Evolutionary conservation across 139 green algal genomes (phyloP).

Genomic region (Volvox reticuliferus): DNA sequence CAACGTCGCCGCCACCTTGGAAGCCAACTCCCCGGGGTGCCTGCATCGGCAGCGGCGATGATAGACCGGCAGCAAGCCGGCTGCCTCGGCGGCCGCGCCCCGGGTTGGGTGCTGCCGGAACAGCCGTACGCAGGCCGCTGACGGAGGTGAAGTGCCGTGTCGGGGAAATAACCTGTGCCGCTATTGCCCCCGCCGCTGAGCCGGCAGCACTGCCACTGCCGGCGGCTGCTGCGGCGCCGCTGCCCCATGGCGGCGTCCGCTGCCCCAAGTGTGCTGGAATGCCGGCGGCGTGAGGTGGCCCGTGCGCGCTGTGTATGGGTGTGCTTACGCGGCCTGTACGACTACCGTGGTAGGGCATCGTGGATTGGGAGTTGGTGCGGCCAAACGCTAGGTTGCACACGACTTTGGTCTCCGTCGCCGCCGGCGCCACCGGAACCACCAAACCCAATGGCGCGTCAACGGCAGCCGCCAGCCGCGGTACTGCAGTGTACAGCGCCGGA

Average conservation of each 20-base stretch:
- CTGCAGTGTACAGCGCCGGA: neutral
- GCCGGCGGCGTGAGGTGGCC: neutral
- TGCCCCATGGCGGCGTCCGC: neutral
- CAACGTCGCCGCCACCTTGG: neutral
- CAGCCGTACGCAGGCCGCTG: slow-evolving; percentile 8
- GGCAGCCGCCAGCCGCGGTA: neutral
- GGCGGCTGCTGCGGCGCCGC: neutral
- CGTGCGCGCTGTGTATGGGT: neutral
- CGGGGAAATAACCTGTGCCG: neutral
- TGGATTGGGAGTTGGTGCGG: neutral
- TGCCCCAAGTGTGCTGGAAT: neutral
- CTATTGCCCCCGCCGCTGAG: neutral
- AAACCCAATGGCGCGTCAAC: neutral
- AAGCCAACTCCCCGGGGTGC: neutral
- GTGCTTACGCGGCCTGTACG: neutral
- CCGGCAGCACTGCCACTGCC: neutral
- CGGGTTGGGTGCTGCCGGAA: neutral
- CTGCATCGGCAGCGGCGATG: neutral
- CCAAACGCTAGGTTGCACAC: neutral
- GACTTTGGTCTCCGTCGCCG: neutral
- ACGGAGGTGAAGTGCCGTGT: neutral
- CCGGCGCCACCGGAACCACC: neutral
- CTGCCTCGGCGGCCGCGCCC: slow-evolving; percentile 3
- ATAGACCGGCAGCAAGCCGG: neutral
- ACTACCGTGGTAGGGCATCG: slow-evolving; percentile 20